Percentiles rank a stretch among this genome's conserved stretches.
Conservation (phyloP, 441 rosid genomes). For the Manihot esculenta region DNA sequence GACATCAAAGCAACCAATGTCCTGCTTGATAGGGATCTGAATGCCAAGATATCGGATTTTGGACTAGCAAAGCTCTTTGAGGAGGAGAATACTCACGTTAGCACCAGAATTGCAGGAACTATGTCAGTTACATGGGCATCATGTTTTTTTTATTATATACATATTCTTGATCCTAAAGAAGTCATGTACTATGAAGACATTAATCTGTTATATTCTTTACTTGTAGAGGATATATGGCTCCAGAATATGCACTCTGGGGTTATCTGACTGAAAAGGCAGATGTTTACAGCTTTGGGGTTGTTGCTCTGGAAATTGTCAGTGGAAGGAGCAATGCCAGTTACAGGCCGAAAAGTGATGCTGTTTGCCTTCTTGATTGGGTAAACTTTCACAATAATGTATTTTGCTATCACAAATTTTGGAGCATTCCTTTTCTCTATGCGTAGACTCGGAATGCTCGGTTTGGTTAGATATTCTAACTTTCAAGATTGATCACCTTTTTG, state of each 20-base stretch:
- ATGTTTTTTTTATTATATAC: background rate
- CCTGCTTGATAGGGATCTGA: background rate
- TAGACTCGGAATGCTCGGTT: too few relatives aligned
- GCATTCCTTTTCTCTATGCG: too few relatives aligned
- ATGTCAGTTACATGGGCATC: background rate
- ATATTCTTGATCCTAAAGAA: background rate
- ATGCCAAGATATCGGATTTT: constrained; percentile 2
- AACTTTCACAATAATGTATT: background rate
- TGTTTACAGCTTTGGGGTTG: background rate
- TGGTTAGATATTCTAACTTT: too few relatives aligned
- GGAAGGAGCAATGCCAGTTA: background rate
- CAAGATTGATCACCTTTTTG: too few relatives aligned
- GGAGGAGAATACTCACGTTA: constrained; percentile 3
- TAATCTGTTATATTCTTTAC: too few relatives aligned
- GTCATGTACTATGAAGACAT: too few relatives aligned
- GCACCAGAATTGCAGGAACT: background rate
- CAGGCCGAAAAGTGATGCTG: background rate
- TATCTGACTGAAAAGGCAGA: too few relatives aligned
- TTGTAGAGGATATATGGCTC: too few relatives aligned
- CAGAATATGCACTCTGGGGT: too few relatives aligned
- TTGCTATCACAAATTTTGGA: too few relatives aligned
- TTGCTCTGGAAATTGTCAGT: background rate
- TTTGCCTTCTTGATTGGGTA: constrained; percentile 11
- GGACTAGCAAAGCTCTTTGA: background rate
- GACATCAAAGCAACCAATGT: background rate